These are phyloP conservation scores for Omphalotus guepiniiformis DNA, from an alignment of 768 basidiomycete genomes.

Conservation along the genomic window DNA sequence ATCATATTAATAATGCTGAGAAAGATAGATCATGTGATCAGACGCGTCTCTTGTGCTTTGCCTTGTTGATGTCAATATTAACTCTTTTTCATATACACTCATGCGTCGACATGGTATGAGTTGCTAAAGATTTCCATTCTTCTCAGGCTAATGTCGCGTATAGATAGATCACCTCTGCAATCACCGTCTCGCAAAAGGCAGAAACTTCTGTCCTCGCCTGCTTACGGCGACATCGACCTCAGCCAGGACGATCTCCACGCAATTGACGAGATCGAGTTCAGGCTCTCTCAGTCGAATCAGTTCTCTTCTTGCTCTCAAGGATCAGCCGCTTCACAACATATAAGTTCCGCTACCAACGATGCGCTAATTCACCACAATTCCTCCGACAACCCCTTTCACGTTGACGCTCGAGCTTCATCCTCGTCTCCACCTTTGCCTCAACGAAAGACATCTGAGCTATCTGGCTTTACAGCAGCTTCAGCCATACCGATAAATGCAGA, in stretches of 20 bases:
- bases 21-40: too few species aligned
- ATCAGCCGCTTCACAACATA: too few species aligned
- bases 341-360: slow-evolving; percentile 13
- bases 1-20: too few species aligned
- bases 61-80: not conserved
- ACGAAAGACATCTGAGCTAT: slow-evolving; percentile 14
- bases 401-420: too few species aligned
- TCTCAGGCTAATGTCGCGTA: not conserved
- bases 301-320: slow-evolving; percentile 6
- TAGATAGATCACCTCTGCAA: slow-evolving; percentile 25
- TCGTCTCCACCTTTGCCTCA: slow-evolving; percentile 8
- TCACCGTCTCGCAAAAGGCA: slow-evolving; percentile 55
- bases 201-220: slow-evolving; percentile 58
- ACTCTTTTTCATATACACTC: not conserved
- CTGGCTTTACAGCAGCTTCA: slow-evolving; percentile 22
- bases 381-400: slow-evolving; percentile 40
- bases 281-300: slow-evolving; percentile 33
- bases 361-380: slow-evolving; percentile 24
- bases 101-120: slow-evolving; percentile 3
- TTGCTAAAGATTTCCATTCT: not conserved
- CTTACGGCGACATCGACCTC: slow-evolving; percentile 31
- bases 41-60: too few species aligned
- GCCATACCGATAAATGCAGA: slow-evolving; percentile 12
- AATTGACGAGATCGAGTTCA: slow-evolving; percentile 47
- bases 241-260: slow-evolving; percentile 54